phyloP scores from a whole-genome alignment of 73 alveolate species.

The Paramecium pentaurelia region DNA sequence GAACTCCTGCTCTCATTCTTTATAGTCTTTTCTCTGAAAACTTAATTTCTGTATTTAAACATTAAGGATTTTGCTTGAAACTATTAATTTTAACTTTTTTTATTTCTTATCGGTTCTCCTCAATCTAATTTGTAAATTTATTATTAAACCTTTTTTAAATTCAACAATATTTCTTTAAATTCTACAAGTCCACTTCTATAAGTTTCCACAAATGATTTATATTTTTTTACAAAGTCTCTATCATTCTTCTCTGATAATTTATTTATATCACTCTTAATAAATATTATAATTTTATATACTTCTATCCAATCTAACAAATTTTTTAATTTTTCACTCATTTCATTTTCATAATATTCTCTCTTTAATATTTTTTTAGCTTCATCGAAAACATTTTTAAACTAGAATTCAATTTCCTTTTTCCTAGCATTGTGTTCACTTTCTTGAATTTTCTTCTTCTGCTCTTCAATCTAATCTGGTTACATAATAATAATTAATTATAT shows the following conservation, averaged over 20 bases:
- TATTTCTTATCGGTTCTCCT: not conserved
- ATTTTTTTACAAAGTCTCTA: conserved; percentile 8
- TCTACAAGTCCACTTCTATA: conserved; percentile 22
- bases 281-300: not conserved
- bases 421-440: conserved; percentile 15
- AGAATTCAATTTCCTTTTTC: not conserved
- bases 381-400: conserved; percentile 21
- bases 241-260: not conserved
- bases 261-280: not conserved
- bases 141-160: not conserved
- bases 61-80: not conserved
- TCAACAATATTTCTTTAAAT: not conserved
- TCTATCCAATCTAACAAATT: not conserved
- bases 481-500: not conserved
- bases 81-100: conserved; percentile 1
- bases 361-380: not conserved
- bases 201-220: conserved; percentile 27
- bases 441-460: not conserved
- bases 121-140: not conserved
- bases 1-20: conserved; percentile 53
- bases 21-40: conserved; percentile 32
- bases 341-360: not conserved
- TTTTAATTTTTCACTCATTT: not conserved
- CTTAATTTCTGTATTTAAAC: not conserved
- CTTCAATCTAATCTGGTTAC: not conserved